Base-by-base conservation (phyloP, 805 yeast species). In the Candida germanica region DNA sequence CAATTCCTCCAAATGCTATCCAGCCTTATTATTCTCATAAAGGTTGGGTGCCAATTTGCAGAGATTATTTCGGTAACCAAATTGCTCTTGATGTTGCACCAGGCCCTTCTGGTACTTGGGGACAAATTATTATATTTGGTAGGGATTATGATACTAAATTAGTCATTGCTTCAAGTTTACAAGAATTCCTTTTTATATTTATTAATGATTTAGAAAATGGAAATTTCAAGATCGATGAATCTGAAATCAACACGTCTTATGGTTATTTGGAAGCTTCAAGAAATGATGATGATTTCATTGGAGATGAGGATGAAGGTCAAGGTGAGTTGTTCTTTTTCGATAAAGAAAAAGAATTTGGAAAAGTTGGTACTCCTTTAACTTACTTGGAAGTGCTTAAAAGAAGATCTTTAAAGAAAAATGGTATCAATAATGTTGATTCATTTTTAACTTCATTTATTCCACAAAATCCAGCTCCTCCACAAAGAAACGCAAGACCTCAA, bases 261-360 rank as follows among this genome's bases (percentile, higher is more conserved):
- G 73, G 73, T 3, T 67, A 47, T 43, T 59, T 67, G 37, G 66
- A 65, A 28, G 42, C 49, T 12, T 48, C 62, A 5, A 56, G 73
- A 39, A 53, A 58, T 38, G 72, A 66, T 42, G 50, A 47, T 37
- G 69, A 64, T 44, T 56, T 51, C 58, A 53, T 67, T 49, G 73
- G 72, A 6, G 72, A 66, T 33, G 71, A 66, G 42, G 73, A 67
- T 36, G 73, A 65, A 44, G 71, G 56, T 29, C 59, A 63, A 43
- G 73, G 73, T 5, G 71, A 68, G 42, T 64, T 68, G 36, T 40
- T 50, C 16, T 68, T 56, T 42, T 58, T 44, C 36, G 73, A 68
- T 40, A 54, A 56, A 36, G 66, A 56, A 26, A 51, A 54, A 12
- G 71, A 66, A 47, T 64, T 67, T 29, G 53, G 53, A 3, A 39